Evolutionary conservation across 1,284 basidiomycete genomes (phyloP).

Genomic region (Cutaneotrichosporon sp.): DNA sequence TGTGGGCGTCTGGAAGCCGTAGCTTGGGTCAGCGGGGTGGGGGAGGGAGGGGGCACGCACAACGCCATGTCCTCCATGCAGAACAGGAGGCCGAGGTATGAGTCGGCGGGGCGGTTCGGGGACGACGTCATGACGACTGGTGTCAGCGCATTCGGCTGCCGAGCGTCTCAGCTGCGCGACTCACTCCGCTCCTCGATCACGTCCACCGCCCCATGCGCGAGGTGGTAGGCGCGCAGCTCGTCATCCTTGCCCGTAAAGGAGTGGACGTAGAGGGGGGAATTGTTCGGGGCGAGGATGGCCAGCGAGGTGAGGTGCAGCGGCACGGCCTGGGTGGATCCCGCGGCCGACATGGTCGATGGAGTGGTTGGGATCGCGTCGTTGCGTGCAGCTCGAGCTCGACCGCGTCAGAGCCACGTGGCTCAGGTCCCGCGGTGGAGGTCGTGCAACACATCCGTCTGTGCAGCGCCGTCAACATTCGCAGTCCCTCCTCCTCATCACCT

Average conservation of each 20-base stretch:
- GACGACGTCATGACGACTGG: conserved; percentile 49
- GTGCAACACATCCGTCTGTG: background rate
- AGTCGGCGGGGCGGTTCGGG: conserved; percentile 48
- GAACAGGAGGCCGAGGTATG: conserved; percentile 52
- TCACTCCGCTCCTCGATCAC: conserved; percentile 53
- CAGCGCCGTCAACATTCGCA: background rate
- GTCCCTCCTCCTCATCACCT: background rate
- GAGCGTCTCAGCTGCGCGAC: conserved; percentile 15
- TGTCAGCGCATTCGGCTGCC: conserved; percentile 14
- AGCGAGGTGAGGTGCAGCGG: conserved; percentile 51
- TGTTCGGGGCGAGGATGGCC: conserved; percentile 48
- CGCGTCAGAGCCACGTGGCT: background rate
- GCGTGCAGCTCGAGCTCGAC: background rate
- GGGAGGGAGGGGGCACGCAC: conserved; percentile 32
- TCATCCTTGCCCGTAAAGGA: conserved; percentile 49
- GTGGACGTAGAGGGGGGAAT: conserved; percentile 51
- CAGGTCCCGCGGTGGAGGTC: conserved; percentile 12
- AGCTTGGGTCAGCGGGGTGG: conserved; percentile 32
- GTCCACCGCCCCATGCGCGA: conserved; percentile 52
- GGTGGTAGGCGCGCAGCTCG: conserved; percentile 50
- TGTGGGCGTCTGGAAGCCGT: conserved; percentile 52
- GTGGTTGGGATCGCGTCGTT: background rate
- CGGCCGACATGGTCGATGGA: conserved; percentile 11
- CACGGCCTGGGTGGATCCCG: conserved; percentile 39
- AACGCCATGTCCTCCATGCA: conserved; percentile 55